Base-by-base conservation (phyloP, 257 asterid genomes). In the Fraxinus anomala region DNA sequence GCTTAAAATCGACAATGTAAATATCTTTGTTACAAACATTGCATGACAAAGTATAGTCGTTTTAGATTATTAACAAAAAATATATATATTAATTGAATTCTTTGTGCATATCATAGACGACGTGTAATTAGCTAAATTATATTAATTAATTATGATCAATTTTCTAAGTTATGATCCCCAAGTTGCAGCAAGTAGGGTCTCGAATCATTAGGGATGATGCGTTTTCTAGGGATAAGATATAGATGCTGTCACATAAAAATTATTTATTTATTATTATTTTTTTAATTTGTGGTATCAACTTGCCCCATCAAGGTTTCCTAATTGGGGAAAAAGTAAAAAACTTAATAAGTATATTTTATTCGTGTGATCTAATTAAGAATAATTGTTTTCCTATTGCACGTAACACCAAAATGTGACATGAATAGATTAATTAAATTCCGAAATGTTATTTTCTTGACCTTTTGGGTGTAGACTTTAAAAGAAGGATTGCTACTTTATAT, bases 251-350 rank as follows among this genome's bases (percentile, higher is more conserved):
- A 23, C 16, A 23, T 8, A 4, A 23, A 8, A 23, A 8, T 26
- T 42, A 42, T 42, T 79, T 54, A 47, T 68, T 37, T 33, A 33
- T 56, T 33, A 26, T 26, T 26, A 26, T 26, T 26, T 26, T 75
- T 33, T 42, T 11, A 42, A 42, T 12, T 42, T 42, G 49, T 73
- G 69, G 36, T 74, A 72, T 61, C 81, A 80, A 77, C 77, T 81
- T 82, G 78, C 21, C 77, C 77, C 73, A 63, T 75, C 56, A 44
- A 76, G 72, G 88, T 86, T 85, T 82, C 86, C 90, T 80, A 83
- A 77, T 80, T 80, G 69, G 82, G 86, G 81, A 78, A 81, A 59
- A 80, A 63, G 73, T 77, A 2, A 56, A 30, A 42, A 33, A 65
- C 69, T 70, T 59, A 79, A 31, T 14, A 14, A 21, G 4, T 61